Evolutionary conservation across 192 early-diverging fungal species (phyloP).

Genomic region (Linderina pennispora): DNA sequence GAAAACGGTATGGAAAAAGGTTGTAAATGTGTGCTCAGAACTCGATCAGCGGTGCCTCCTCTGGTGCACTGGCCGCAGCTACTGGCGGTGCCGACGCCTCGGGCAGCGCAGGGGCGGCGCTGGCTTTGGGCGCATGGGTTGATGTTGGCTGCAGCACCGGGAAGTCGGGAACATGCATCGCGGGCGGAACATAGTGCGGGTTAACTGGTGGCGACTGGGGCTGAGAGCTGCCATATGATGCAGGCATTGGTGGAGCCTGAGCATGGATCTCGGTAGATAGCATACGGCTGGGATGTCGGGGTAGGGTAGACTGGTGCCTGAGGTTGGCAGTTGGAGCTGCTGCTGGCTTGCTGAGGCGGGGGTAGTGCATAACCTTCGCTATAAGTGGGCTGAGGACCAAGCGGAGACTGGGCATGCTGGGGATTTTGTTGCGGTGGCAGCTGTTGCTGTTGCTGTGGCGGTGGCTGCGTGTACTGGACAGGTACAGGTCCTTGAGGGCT

Average conservation of each 20-base stretch:
- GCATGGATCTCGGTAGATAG: too few species aligned
- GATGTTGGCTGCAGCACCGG: conserved; percentile 28
- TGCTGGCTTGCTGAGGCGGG: neutral
- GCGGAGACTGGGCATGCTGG: neutral
- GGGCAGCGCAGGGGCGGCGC: conserved; percentile 1
- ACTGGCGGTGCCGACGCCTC: neutral
- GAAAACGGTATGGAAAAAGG: neutral
- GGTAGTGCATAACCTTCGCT: neutral
- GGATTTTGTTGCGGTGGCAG: conserved; percentile 4
- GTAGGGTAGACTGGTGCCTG: neutral
- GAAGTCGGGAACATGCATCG: conserved; percentile 27
- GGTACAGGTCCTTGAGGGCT: too few species aligned
- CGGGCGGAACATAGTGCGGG: conserved; percentile 18
- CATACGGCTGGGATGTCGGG: neutral
- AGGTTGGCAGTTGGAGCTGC: neutral
- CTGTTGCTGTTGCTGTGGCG: conserved; percentile 23
- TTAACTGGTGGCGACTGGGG: conserved; percentile 14
- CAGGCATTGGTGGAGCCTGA: too few species aligned
- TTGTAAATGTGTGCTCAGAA: conserved; percentile 2
- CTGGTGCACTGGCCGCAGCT: conserved; percentile 10
- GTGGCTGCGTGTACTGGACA: conserved; percentile 15
- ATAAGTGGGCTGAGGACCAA: neutral
- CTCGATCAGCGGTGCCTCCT: conserved; percentile 31
- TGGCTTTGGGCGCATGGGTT: neutral
- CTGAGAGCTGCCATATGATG: too few species aligned